Conservation (phyloP, 352 stramenopile genomes). For the Globisporangium camurandrum region DNA sequence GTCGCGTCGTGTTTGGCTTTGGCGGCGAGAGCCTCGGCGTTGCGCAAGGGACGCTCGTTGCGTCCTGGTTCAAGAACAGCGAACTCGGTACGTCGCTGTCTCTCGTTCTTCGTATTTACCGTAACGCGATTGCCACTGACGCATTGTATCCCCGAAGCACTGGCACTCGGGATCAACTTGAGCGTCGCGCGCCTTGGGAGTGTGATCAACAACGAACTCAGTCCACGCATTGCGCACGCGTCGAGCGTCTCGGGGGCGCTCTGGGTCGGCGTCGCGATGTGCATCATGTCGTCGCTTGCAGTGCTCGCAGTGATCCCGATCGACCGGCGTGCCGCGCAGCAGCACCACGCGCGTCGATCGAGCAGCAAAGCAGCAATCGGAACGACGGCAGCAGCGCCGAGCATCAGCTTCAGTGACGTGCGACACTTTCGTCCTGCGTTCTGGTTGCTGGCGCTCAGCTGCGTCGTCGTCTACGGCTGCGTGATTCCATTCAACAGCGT, state of each 20-base stretch:
- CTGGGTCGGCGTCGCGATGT: constrained; percentile 85
- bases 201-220: constrained; percentile 91
- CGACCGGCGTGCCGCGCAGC: constrained; percentile 53
- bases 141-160: constrained; percentile 1
- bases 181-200: constrained; percentile 85
- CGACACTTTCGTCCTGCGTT: constrained; percentile 80
- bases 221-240: constrained; percentile 62
- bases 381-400: constrained; percentile 23
- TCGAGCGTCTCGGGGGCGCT: constrained; percentile 67
- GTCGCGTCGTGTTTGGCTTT: constrained; percentile 88
- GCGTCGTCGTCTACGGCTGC: constrained; percentile 89
- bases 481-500: constrained; percentile 94
- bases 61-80: constrained; percentile 91
- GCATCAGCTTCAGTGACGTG: constrained; percentile 64
- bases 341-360: constrained; percentile 6
- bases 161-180: constrained; percentile 90
- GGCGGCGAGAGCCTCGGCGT: constrained; percentile 90
- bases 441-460: constrained; percentile 87
- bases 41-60: constrained; percentile 84
- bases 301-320: constrained; percentile 76
- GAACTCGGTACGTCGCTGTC: constrained; percentile 68
- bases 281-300: constrained; percentile 50
- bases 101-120: too few relatives aligned
- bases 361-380: constrained; percentile 15
- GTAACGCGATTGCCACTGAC: background rate